Evolutionary conservation across 306 rosid species (phyloP).

Genomic region (Quercus mongolica): DNA sequence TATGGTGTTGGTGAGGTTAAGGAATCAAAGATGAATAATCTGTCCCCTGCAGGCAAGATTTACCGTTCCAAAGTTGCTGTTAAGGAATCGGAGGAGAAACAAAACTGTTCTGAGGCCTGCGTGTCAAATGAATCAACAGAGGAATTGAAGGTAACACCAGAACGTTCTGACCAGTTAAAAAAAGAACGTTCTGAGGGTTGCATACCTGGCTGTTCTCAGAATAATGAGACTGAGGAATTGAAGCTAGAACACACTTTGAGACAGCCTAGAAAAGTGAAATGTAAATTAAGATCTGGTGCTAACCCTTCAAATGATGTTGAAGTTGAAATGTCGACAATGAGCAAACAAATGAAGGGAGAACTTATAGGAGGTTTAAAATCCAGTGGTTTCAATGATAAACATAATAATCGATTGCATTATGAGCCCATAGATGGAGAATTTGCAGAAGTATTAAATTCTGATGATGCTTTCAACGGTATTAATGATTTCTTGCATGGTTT

Average conservation of each 20-base stretch:
- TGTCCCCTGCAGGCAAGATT: slow-evolving; percentile 3
- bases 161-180: neutral
- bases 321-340: neutral
- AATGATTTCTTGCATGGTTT: too few relatives aligned
- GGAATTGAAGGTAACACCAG: slow-evolving; percentile 16
- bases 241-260: neutral
- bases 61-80: slow-evolving; percentile 2
- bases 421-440: slow-evolving; percentile 16
- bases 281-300: slow-evolving; percentile 1
- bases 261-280: slow-evolving; percentile 8
- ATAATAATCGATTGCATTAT: neutral
- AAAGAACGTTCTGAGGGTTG: too few relatives aligned
- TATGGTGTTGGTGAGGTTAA: slow-evolving; percentile 16
- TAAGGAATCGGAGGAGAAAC: slow-evolving; percentile 17
- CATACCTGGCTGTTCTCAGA: neutral
- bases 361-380: slow-evolving; percentile 1
- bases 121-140: neutral
- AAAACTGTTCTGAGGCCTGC: slow-evolving; percentile 4
- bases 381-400: neutral
- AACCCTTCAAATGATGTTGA: slow-evolving; percentile 16
- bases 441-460: neutral
- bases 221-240: neutral
- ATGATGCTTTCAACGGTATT: too few relatives aligned
- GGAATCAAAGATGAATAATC: neutral
- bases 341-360: neutral